phyloP scores from a whole-genome alignment of 108 stramenopile species.

The Stephanodiscus triporus region DNA sequence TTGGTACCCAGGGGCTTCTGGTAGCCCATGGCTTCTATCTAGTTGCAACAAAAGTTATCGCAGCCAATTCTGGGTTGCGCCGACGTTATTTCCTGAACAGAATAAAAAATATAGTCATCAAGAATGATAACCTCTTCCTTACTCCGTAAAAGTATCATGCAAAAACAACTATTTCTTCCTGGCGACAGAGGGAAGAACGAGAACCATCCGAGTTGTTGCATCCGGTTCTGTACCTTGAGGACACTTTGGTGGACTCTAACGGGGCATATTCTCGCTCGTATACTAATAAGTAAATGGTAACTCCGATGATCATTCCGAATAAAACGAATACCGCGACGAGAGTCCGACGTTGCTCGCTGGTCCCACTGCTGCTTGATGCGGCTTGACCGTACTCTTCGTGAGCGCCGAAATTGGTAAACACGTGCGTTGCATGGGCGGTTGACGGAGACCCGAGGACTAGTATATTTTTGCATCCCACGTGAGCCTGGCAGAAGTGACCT shows the following conservation, averaged over 20 bases:
- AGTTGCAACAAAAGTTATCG: too few species aligned
- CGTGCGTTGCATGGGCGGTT: neutral
- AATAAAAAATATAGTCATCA: too few species aligned
- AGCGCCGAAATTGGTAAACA: neutral
- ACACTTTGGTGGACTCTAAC: neutral
- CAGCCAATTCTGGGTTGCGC: too few species aligned
- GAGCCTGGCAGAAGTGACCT: conserved; percentile 22
- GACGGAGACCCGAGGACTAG: conserved; percentile 16
- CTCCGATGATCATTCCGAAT: neutral
- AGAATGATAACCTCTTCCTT: too few species aligned
- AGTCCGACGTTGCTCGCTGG: neutral
- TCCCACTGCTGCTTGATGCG: neutral
- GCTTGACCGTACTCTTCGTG: neutral
- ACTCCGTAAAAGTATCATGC: neutral
- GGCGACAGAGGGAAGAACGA: neutral
- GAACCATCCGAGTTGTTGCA: neutral
- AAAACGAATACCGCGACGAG: neutral
- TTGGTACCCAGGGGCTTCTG: too few species aligned
- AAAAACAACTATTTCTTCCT: neutral
- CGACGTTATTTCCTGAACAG: too few species aligned
- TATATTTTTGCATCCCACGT: conserved; percentile 30
- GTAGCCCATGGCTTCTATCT: too few species aligned
- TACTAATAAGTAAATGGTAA: neutral
- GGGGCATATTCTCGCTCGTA: neutral
- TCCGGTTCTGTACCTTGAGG: neutral